These are phyloP conservation scores for Gossypium aridum DNA, from an alignment of 441 rosid genomes.

Conservation along the genomic window DNA sequence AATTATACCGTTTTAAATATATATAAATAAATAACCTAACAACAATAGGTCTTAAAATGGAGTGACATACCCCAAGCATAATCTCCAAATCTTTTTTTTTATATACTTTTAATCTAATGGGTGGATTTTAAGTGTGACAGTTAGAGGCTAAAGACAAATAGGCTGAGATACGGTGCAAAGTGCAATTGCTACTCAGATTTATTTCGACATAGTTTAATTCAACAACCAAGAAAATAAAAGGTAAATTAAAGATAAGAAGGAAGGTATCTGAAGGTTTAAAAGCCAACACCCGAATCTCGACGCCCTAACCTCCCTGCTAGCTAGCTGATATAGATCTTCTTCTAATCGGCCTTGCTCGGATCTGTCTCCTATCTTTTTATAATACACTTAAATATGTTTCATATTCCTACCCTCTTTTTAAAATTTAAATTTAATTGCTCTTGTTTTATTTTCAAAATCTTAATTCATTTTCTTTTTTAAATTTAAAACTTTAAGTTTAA, in stretches of 20 bases:
- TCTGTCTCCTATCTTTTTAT: no score
- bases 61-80: background rate
- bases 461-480: no score
- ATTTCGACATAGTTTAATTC: background rate
- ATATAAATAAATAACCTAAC: no score
- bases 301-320: slow-evolving; percentile 6
- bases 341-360: background rate
- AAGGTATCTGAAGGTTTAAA: background rate
- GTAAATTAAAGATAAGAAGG: background rate
- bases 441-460: no score
- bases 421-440: no score
- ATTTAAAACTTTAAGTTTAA: no score
- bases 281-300: slow-evolving; percentile 16
- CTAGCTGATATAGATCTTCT: slow-evolving; percentile 8
- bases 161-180: background rate
- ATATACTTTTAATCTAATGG: background rate
- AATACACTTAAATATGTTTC: no score
- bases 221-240: background rate
- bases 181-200: background rate
- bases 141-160: background rate
- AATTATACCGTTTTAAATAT: no score
- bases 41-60: no score
- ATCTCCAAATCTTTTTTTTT: background rate
- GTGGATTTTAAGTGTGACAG: background rate
- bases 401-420: no score